Evolutionary conservation across 2,329 filamentous ascomycete genomes (phyloP).

Genomic region (Fusarium avenaceum): DNA sequence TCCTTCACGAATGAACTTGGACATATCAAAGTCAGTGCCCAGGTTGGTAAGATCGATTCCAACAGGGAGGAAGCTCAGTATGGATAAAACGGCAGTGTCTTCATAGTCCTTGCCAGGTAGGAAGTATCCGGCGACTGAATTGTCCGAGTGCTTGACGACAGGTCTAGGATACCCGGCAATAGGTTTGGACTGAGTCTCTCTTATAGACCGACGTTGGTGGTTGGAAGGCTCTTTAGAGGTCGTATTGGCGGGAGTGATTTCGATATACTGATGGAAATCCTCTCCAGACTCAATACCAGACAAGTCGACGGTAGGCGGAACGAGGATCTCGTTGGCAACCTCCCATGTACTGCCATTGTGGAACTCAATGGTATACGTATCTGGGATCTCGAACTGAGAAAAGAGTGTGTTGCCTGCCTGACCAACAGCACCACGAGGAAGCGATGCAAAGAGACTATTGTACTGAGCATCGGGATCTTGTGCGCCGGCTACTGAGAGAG

Average conservation of each 20-base stretch:
- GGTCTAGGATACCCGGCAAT: constrained; percentile 36
- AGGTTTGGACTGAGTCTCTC: not conserved
- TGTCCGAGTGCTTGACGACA: constrained; percentile 31
- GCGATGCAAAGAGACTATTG: constrained; percentile 36
- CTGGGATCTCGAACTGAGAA: constrained; percentile 44
- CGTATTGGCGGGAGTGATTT: constrained; percentile 27
- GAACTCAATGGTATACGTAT: constrained; percentile 42
- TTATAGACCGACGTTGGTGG: constrained; percentile 26
- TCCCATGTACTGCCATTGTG: constrained; percentile 37
- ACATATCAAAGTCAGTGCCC: constrained; percentile 8
- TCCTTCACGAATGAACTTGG: constrained; percentile 37
- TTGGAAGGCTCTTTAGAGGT: constrained; percentile 9
- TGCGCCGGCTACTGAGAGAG: constrained; percentile 18
- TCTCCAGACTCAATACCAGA: constrained; percentile 41
- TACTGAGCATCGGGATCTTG: constrained; percentile 48
- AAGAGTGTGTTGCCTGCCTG: constrained; percentile 13
- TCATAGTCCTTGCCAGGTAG: constrained; percentile 36
- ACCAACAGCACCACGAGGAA: constrained; percentile 34
- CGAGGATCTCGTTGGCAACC: constrained; percentile 30
- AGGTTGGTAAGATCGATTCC: constrained; percentile 5
- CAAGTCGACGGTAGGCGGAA: constrained; percentile 34
- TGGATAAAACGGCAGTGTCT: constrained; percentile 44
- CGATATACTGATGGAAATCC: constrained; percentile 41
- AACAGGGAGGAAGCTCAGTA: constrained; percentile 45
- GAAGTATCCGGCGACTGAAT: constrained; percentile 39